Evolutionary conservation across 805 yeast species (phyloP).

Genomic region (Metschnikowia gelsemii): DNA sequence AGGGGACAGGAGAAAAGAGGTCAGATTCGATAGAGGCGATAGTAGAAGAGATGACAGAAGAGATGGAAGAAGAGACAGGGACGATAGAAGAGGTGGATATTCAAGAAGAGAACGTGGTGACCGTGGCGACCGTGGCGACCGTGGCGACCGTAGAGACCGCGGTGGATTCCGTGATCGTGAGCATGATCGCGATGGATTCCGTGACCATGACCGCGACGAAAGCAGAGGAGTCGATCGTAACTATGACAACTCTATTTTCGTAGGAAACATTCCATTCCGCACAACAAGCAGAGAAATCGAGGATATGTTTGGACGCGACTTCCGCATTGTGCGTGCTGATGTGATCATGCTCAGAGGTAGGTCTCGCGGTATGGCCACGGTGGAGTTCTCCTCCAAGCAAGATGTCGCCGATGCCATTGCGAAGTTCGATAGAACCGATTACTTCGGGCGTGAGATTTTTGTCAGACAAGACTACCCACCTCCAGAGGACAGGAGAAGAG

Average conservation of each 20-base stretch:
- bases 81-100: slow-evolving; percentile 21
- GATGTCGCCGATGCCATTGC: slow-evolving; percentile 73
- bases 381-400: slow-evolving; percentile 66
- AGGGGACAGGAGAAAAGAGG: slow-evolving; percentile 30
- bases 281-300: slow-evolving; percentile 59
- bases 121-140: slow-evolving; percentile 15
- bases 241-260: slow-evolving; percentile 65
- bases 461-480: slow-evolving; percentile 92
- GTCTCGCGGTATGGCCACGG: slow-evolving; percentile 89
- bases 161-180: slow-evolving; percentile 24
- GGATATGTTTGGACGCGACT: slow-evolving; percentile 51
- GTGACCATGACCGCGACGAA: slow-evolving; percentile 22
- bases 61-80: slow-evolving; percentile 14
- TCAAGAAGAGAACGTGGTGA: slow-evolving; percentile 14
- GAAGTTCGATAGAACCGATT: slow-evolving; percentile 61
- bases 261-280: slow-evolving; percentile 71
- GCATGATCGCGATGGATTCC: slow-evolving; percentile 25
- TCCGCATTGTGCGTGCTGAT: slow-evolving; percentile 71
- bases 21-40: slow-evolving; percentile 25
- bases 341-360: slow-evolving; percentile 75
- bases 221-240: slow-evolving; percentile 29
- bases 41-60: slow-evolving; percentile 18
- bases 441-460: slow-evolving; percentile 75
- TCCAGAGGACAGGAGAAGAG: slow-evolving; percentile 44
- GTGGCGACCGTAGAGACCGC: slow-evolving; percentile 6